Percentiles rank a stretch among this genome's conserved stretches.
phyloP scores from a whole-genome alignment of 768 basidiomycete genomes.

The Auricularia sp. region DNA sequence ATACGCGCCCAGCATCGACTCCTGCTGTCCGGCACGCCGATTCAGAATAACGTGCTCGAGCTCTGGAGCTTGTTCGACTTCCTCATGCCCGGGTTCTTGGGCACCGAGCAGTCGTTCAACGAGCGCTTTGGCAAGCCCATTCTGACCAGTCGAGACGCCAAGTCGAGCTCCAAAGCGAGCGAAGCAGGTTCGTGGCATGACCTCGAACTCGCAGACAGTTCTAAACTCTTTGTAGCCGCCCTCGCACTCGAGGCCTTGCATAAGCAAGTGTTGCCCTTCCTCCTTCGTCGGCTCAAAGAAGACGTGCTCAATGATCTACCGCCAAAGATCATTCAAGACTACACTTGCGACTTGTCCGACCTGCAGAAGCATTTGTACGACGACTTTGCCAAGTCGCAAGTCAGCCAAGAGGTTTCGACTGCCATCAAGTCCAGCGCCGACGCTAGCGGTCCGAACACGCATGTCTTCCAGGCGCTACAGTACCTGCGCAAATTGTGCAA shows the following conservation, averaged over 20 bases:
- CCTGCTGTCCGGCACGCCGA: conserved; percentile 93
- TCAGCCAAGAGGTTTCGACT: conserved; percentile 51
- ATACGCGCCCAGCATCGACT: conserved; percentile 87
- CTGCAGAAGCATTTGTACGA: conserved; percentile 92
- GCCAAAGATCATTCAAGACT: conserved; percentile 99
- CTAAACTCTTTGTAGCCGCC: conserved; percentile 47
- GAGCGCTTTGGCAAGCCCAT: conserved; percentile 96
- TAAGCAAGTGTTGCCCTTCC: conserved; percentile 98
- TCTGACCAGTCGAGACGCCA: conserved; percentile 87
- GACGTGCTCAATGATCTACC: conserved; percentile 93
- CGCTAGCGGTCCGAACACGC: conserved; percentile 46
- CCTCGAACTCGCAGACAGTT: conserved; percentile 2
- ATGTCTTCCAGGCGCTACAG: conserved; percentile 95
- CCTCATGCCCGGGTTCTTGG: conserved; percentile 97
- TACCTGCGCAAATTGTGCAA: conserved; percentile 97
- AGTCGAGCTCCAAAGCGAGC: conserved; percentile 68
- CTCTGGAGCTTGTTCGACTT: conserved; percentile 99
- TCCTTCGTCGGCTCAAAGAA: conserved; percentile 92
- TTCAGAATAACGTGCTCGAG: conserved; percentile 97
- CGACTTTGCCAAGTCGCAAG: conserved; percentile 78
- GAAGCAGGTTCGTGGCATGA: conserved; percentile 62
- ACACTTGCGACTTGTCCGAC: conserved; percentile 94
- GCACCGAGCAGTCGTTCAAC: conserved; percentile 90
- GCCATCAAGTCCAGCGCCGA: conserved; percentile 43
- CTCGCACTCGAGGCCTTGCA: conserved; percentile 91